These are phyloP conservation scores for Acanthamoeba lenticulata DNA, from an alignment of 208 protist species.

Conservation along the genomic window DNA sequence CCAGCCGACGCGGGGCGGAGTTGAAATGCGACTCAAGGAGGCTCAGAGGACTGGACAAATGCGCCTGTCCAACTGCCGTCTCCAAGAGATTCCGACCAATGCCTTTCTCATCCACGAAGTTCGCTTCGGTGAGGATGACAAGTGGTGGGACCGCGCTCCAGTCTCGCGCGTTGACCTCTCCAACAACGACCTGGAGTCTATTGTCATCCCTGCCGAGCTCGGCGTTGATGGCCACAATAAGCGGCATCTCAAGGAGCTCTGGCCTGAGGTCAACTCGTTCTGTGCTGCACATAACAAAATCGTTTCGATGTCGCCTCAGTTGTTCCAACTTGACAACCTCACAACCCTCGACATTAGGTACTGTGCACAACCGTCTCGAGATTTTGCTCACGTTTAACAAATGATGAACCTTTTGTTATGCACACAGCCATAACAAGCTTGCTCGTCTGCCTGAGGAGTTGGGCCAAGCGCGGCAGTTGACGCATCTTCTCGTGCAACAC, in stretches of 20 bases:
- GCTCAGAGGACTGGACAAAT: conserved; percentile 6
- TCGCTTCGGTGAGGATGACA: neutral
- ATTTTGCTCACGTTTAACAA: too few relatives aligned
- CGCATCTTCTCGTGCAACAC: neutral
- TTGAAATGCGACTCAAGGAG: conserved; percentile 16
- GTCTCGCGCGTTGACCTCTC: neutral
- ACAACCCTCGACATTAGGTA: neutral
- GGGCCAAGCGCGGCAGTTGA: neutral
- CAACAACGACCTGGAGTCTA: neutral
- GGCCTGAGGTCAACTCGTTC: neutral
- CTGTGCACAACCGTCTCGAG: too few relatives aligned
- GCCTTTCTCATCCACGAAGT: conserved; percentile 11
- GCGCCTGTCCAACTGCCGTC: neutral
- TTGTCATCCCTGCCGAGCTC: neutral
- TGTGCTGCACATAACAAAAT: conserved; percentile 12
- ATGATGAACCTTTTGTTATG: too few relatives aligned
- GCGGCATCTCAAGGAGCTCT: neutral
- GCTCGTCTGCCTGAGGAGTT: neutral
- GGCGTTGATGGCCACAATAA: neutral
- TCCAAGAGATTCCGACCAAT: neutral
- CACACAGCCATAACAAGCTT: conserved; percentile 19
- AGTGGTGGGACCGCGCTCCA: neutral
- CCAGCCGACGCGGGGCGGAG: neutral
- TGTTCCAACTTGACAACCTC: neutral
- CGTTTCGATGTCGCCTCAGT: neutral